A percentile compares a stretch with the other conserved stretches of the same genome.
These are phyloP conservation scores for Schizophyllum amplum DNA, from an alignment of 1,284 basidiomycete genomes.

Conservation along the genomic window DNA sequence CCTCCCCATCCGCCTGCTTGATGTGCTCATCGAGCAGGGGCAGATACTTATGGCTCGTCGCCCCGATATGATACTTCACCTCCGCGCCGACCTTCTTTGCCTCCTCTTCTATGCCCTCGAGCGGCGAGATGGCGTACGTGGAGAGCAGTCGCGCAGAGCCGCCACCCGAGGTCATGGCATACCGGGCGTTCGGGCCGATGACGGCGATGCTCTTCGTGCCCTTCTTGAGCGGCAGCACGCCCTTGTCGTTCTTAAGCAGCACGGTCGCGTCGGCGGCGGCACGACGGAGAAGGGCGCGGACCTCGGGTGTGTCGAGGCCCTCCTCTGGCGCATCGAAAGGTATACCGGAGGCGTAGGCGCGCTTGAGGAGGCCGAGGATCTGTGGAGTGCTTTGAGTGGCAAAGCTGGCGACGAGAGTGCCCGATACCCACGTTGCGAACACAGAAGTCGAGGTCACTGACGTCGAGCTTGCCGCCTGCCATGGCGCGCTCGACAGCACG, in stretches of 20 bases:
- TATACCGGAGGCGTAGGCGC: conserved; percentile 31
- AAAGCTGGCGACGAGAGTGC: conserved; percentile 4
- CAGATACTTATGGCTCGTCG: conserved; percentile 28
- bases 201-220: conserved; percentile 51
- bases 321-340: conserved; percentile 34
- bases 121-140: conserved; percentile 39
- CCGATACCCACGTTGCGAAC: conserved; percentile 24
- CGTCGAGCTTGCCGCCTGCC: conserved; percentile 31
- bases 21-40: conserved; percentile 30
- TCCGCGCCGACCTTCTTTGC: conserved; percentile 31
- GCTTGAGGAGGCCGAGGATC: conserved; percentile 29
- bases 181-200: conserved; percentile 54
- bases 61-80: conserved; percentile 28
- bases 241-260: conserved; percentile 62
- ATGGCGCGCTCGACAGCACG: conserved; percentile 33
- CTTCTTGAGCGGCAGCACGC: conserved; percentile 49
- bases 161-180: conserved; percentile 42
- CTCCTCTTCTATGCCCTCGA: conserved; percentile 36
- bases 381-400: conserved; percentile 14
- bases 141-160: conserved; percentile 41
- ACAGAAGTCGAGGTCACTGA: conserved; percentile 28
- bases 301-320: conserved; percentile 33
- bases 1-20: conserved; percentile 19
- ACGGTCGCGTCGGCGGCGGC: conserved; percentile 66
- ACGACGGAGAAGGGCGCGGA: conserved; percentile 49